These are phyloP conservation scores for Fraxinus sp. DNA, from an alignment of 305 asterid genomes.

Conservation along the genomic window DNA sequence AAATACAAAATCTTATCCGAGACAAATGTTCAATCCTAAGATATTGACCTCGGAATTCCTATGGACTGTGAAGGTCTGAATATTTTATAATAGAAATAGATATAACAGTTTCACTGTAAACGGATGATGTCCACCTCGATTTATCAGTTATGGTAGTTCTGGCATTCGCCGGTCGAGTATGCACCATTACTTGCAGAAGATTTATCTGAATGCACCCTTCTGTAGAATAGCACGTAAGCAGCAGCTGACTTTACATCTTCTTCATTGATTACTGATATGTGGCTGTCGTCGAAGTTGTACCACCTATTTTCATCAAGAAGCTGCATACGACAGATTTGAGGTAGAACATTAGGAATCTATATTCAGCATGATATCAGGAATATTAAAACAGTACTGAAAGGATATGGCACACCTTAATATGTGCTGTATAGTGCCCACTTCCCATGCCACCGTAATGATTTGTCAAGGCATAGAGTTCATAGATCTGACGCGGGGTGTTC, in stretches of 20 bases:
- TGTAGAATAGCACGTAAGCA: slow-evolving; percentile 90
- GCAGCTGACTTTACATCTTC: slow-evolving; percentile 92
- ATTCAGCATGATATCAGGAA: neutral
- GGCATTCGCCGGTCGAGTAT: slow-evolving; percentile 39
- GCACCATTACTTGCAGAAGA: slow-evolving; percentile 58
- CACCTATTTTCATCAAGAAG: slow-evolving; percentile 89
- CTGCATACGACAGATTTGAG: slow-evolving; percentile 41
- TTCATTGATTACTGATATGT: slow-evolving; percentile 74
- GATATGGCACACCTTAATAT: slow-evolving; percentile 63
- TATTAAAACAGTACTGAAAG: slow-evolving; percentile 6
- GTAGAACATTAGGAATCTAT: neutral
- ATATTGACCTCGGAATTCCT: slow-evolving; percentile 37
- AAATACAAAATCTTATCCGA: slow-evolving; percentile 14
- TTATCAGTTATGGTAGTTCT: slow-evolving; percentile 34
- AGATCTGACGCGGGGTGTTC: slow-evolving; percentile 72
- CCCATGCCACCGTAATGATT: slow-evolving; percentile 99
- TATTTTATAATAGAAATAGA: slow-evolving; percentile 9
- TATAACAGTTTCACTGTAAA: slow-evolving; percentile 33
- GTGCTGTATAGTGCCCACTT: slow-evolving; percentile 94
- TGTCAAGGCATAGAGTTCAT: slow-evolving; percentile 88
- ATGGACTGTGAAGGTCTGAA: slow-evolving; percentile 28
- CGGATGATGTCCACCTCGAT: slow-evolving; percentile 18
- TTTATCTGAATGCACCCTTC: slow-evolving; percentile 73
- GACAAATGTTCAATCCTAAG: slow-evolving; percentile 14
- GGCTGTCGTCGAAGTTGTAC: slow-evolving; percentile 97